phyloP scores from a whole-genome alignment of 352 stramenopile species.

The Globisporangium cederbergense region DNA sequence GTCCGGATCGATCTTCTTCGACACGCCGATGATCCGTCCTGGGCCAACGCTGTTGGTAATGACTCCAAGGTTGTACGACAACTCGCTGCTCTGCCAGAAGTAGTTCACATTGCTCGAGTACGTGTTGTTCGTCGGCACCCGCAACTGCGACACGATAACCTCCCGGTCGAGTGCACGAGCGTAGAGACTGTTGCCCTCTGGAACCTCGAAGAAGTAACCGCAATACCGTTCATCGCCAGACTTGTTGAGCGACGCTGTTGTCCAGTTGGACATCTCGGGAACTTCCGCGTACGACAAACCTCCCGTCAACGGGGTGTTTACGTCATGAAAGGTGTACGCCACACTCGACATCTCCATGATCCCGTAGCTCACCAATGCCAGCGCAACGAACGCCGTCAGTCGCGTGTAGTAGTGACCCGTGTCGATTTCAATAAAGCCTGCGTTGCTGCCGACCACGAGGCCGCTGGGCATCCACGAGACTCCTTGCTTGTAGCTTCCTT shows the following conservation, averaged over 20 bases:
- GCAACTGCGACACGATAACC: slow-evolving; percentile 51
- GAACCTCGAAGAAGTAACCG: slow-evolving; percentile 69
- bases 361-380: slow-evolving; percentile 62
- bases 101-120: slow-evolving; percentile 52
- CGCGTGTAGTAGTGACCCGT: slow-evolving; percentile 86
- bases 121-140: slow-evolving; percentile 37
- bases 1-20: slow-evolving; percentile 56
- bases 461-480: slow-evolving; percentile 88
- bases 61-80: slow-evolving; percentile 54
- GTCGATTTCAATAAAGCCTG: slow-evolving; percentile 83
- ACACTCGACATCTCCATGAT: slow-evolving; percentile 57
- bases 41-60: slow-evolving; percentile 58
- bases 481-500: slow-evolving; percentile 79
- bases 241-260: slow-evolving; percentile 6
- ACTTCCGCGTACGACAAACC: slow-evolving; percentile 22
- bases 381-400: slow-evolving; percentile 55
- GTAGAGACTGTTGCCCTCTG: slow-evolving; percentile 45
- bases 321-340: slow-evolving; percentile 58
- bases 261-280: slow-evolving; percentile 46
- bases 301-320: slow-evolving; percentile 28
- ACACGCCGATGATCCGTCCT: slow-evolving; percentile 54
- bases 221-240: slow-evolving; percentile 45
- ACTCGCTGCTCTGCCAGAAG: slow-evolving; percentile 65
- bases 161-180: slow-evolving; percentile 23
- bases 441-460: slow-evolving; percentile 72